Evolutionary conservation across 768 basidiomycete species (phyloP).

Genomic region (Termitomyces sp.): DNA sequence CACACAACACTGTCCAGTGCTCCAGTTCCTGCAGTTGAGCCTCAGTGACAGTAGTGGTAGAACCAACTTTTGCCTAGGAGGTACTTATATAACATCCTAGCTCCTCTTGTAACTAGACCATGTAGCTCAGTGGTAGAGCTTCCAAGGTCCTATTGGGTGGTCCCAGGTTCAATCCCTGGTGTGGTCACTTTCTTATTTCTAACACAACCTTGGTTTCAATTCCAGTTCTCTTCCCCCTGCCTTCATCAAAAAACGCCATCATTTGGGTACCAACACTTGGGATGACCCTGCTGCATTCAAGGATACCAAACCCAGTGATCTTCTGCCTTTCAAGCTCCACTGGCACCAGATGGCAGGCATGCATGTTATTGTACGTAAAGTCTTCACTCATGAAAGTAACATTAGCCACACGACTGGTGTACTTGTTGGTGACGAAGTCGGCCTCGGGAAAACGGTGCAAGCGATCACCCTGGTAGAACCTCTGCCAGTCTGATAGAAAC

Average conservation of each 20-base stretch:
- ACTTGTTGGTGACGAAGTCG: constrained; percentile 27
- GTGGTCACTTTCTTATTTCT: too few species aligned
- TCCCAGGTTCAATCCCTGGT: too few species aligned
- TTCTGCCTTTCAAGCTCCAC: constrained; percentile 8
- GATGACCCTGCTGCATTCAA: not conserved
- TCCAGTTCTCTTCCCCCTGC: constrained; percentile 17
- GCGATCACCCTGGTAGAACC: constrained; percentile 16
- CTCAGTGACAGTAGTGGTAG: too few species aligned
- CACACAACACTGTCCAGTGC: too few species aligned
- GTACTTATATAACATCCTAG: too few species aligned
- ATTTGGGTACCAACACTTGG: constrained; percentile 15
- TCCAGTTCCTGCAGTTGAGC: too few species aligned
- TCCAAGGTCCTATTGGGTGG: too few species aligned
- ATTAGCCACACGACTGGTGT: constrained; percentile 5
- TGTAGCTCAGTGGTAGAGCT: too few species aligned
- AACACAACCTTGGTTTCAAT: constrained; percentile 15
- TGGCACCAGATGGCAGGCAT: constrained; percentile 26
- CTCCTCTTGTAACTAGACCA: too few species aligned
- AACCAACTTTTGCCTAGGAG: too few species aligned
- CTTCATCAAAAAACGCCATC: constrained; percentile 19
- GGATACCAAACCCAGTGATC: not conserved
- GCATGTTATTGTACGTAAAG: constrained; percentile 16
- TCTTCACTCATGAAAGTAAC: constrained; percentile 4
- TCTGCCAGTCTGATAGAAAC: too few species aligned
- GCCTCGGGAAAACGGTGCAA: constrained; percentile 28